Percentiles rank a stretch among this genome's conserved stretches.
Evolutionary conservation across 2,329 filamentous ascomycete genomes (phyloP).

Genomic region (Paracoccidioides brasiliensis): DNA sequence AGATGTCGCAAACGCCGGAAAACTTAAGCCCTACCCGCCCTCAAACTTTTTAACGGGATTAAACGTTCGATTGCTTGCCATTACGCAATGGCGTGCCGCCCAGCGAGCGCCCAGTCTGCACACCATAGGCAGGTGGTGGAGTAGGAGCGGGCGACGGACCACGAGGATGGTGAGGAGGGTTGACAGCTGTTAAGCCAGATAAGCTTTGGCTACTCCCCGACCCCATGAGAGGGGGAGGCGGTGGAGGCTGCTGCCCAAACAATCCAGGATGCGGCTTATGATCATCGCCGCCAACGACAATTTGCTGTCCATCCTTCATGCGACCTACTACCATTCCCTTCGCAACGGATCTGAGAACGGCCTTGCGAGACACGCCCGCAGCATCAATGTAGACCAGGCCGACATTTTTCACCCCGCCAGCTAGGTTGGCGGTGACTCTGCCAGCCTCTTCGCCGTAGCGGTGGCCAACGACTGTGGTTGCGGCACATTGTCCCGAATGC

Average conservation of each 20-base stretch:
- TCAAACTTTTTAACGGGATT: neutral
- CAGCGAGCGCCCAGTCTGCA: constrained; percentile 23
- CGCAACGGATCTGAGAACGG: constrained; percentile 85
- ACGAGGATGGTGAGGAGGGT: constrained; percentile 8
- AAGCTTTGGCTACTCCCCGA: constrained; percentile 9
- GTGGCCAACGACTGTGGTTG: constrained; percentile 76
- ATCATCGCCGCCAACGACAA: constrained; percentile 34
- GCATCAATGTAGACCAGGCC: constrained; percentile 96
- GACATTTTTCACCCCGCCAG: constrained; percentile 87
- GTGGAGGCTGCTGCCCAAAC: constrained; percentile 4
- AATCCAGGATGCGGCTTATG: too few species aligned
- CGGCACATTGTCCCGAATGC: constrained; percentile 59
- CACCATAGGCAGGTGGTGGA: constrained; percentile 30
- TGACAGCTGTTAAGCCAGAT: neutral
- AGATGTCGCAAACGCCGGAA: neutral
- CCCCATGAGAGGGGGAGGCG: constrained; percentile 12
- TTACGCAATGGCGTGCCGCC: constrained; percentile 21
- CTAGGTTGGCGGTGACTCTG: constrained; percentile 58
- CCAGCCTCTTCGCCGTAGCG: constrained; percentile 80
- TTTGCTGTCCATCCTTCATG: constrained; percentile 36
- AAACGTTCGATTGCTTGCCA: constrained; percentile 18
- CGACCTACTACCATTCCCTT: constrained; percentile 66
- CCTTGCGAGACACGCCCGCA: constrained; percentile 75
- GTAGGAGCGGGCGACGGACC: constrained; percentile 24
- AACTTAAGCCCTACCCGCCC: constrained; percentile 2